A percentile compares a stretch with the other conserved stretches of the same genome.
Evolutionary conservation across 257 asterid genomes (phyloP).

Genomic region (Echium plantagineum): DNA sequence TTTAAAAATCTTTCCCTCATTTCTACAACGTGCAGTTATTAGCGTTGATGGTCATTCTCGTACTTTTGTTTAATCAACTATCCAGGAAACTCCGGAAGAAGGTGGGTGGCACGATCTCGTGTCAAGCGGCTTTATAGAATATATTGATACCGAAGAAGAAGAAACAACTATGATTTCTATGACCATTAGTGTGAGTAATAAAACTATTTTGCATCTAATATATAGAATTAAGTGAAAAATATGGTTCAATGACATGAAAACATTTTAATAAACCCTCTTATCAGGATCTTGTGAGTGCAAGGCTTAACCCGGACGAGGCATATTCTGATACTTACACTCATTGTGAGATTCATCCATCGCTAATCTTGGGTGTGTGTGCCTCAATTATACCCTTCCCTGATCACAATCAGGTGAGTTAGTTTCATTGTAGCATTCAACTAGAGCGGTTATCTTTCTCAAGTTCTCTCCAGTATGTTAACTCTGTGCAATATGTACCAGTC

Average conservation of each 20-base stretch:
- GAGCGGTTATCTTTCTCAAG: neutral
- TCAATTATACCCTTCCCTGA: conserved; percentile 21
- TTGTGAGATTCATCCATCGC: conserved; percentile 18
- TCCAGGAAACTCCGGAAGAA: conserved; percentile 19
- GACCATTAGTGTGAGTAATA: conserved; percentile 7
- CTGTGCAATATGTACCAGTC: conserved; percentile 5
- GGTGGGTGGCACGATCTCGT: conserved; percentile 30
- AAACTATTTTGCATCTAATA: neutral
- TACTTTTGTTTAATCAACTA: neutral
- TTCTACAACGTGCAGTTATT: neutral
- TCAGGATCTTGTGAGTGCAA: conserved; percentile 16
- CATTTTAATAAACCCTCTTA: neutral
- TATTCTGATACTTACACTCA: conserved; percentile 18
- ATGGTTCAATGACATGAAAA: too few species aligned
- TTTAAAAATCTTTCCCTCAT: neutral
- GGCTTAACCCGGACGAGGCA: conserved; percentile 15
- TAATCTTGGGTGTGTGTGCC: conserved; percentile 22
- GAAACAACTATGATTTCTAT: conserved; percentile 16
- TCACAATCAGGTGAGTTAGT: conserved; percentile 13
- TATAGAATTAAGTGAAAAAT: neutral
- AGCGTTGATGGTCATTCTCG: neutral
- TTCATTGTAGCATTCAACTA: neutral
- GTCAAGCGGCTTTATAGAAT: conserved; percentile 21
- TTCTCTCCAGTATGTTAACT: too few species aligned
- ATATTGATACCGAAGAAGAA: conserved; percentile 15